Evolutionary conservation across 2,329 filamentous ascomycete species (phyloP), one percentile per base, ranked within the genome.

Genomic region (Neofusicoccum umdonicola): DNA sequence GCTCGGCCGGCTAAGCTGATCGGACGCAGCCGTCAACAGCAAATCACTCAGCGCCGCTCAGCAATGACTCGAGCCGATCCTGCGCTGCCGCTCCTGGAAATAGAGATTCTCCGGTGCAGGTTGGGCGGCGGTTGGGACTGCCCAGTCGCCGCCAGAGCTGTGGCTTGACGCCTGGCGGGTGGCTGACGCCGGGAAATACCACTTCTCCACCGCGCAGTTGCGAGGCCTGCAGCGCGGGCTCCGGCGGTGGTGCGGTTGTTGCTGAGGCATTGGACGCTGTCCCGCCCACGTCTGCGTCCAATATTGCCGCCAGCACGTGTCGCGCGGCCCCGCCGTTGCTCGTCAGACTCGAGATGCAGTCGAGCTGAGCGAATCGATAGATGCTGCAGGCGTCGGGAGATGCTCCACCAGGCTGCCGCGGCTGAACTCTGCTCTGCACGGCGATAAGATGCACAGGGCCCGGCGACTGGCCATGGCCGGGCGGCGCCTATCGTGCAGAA

Each of bases 1-100:
- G 54, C 54, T 58, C 54, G 54, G 54, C 54, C 56, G 56, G 56
- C 56, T 60, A 60, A 60, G 56, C 56, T 60, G 56, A 60, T 60
- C 56, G 42, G 56, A 60, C 41, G 56, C 41, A 42, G 39, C 54
- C 54, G 15, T 11, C 9, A n/a, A 22, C 41, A 35, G 41, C 13
- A 35, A 42, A 37, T 22, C 15, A 11, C 44, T 22, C 17, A 39
- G 27, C 15, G 19, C 17, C n/a, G n/a, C 56, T 47, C 56, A 35
- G 22, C 56, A 47, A 37, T 47, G 56, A 48, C 44, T 47, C 42
- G 56, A 34, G 15, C n/a, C 15, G 7, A 12, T 45, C 12, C 37
- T 27, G 17, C 17, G 54, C 17, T 45, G 15, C 54, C 27, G 22
- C 22, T 11, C n/a, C 39, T 8, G 17, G 39, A 17, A n/a, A 37